Percentiles rank a stretch among this genome's conserved stretches.
These are phyloP conservation scores for Solanum etuberosum DNA, from an alignment of 257 asterid species.

Conservation along the genomic window DNA sequence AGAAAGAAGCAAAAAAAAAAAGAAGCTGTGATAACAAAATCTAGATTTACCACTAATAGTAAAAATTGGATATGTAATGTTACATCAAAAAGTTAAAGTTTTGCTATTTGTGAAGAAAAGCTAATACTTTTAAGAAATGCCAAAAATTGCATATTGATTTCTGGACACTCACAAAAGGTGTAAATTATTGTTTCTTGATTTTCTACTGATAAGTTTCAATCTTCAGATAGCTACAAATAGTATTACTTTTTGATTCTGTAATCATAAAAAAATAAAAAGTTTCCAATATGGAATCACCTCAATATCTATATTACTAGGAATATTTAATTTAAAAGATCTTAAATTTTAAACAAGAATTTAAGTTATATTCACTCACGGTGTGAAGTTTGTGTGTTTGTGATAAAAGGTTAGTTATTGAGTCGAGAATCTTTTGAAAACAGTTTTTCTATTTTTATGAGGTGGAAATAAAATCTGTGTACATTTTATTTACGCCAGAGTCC, in stretches of 20 bases:
- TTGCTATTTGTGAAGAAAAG: constrained; percentile 1
- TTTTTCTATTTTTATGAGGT: neutral
- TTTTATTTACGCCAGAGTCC: neutral
- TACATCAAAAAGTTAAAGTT: neutral
- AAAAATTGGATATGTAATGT: constrained; percentile 10
- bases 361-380: no score
- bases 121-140: constrained; percentile 21
- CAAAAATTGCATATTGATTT: constrained; percentile 14
- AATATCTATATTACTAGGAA: neutral
- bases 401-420: neutral
- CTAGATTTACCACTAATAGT: constrained; percentile 21
- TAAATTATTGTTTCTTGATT: constrained; percentile 13
- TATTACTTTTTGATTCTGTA: neutral
- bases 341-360: no score
- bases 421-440: neutral
- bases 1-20: neutral
- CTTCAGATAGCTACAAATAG: constrained; percentile 1
- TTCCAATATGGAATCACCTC: neutral
- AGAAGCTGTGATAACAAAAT: constrained; percentile 2
- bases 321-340: no score
- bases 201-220: constrained; percentile 5
- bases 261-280: neutral
- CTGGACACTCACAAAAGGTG: constrained; percentile 28
- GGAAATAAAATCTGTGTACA: fast-evolving
- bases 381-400: neutral